These are phyloP conservation scores for Lasiosphaeria miniovina DNA, from an alignment of 495 filamentous ascomycete species.

Conservation along the genomic window DNA sequence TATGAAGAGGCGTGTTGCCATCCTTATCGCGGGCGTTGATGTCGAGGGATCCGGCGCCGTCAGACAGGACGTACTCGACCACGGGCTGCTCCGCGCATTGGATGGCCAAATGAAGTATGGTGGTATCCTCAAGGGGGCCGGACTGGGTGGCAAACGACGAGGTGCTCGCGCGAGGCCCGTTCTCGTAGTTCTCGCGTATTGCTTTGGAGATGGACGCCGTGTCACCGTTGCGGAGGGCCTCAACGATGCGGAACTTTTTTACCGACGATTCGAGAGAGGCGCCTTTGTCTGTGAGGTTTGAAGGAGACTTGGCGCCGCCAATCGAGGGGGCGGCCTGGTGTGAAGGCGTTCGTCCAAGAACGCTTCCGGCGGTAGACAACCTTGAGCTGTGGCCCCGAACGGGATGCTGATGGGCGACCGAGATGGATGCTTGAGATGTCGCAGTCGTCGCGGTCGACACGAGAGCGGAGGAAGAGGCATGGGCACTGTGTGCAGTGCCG, in stretches of 20 bases:
- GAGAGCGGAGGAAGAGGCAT: constrained; percentile 21
- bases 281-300: constrained; percentile 35
- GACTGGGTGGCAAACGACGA: constrained; percentile 49
- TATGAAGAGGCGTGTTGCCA: constrained; percentile 88
- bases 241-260: constrained; percentile 87
- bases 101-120: constrained; percentile 89
- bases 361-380: constrained; percentile 38
- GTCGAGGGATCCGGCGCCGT: constrained; percentile 63
- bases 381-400: constrained; percentile 38
- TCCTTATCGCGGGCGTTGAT: constrained; percentile 88
- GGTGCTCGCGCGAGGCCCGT: constrained; percentile 47
- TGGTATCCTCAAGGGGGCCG: constrained; percentile 68
- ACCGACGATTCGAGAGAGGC: constrained; percentile 89
- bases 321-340: constrained; percentile 25
- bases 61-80: constrained; percentile 88
- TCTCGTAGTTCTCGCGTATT: constrained; percentile 64
- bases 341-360: constrained; percentile 37
- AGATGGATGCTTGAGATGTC: constrained; percentile 33
- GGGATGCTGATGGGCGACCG: constrained; percentile 30
- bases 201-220: constrained; percentile 86
- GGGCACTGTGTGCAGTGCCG: constrained; percentile 32
- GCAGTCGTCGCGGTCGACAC: constrained; percentile 34
- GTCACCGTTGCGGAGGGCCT: constrained; percentile 85
- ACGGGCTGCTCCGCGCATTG: constrained; percentile 95
- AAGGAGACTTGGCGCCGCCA: constrained; percentile 26